Evolutionary conservation across 306 rosid genomes (phyloP), one percentile per base, ranked within the genome.

Genomic region (Castanea mollissima): DNA sequence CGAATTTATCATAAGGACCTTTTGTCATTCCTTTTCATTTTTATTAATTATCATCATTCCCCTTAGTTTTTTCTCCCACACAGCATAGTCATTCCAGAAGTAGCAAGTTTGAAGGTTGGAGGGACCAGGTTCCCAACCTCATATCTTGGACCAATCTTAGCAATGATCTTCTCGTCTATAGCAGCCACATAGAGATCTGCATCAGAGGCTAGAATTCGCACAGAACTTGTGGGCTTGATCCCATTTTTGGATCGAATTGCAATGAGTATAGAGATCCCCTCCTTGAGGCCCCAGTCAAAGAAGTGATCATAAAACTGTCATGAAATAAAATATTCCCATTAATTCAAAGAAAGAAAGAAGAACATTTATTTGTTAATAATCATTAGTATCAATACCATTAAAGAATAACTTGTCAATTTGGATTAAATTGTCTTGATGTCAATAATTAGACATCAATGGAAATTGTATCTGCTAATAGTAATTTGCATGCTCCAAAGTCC

Each of bases 261-360:
- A 41, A 57, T 59, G 68, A 83, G 51, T 20, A 73, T 73, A 35
- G 31, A 69, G 44, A 80, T 76, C 10, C 16, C 60, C 55, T 79
- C 82, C 77, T 82, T 83, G 46, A 74, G 56, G 52, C 84, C 76
- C 89, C 83, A 83, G 4, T 73, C 78, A 12, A 86, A 49, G 16
- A 86, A 75, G 35, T 86, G 89, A n/a, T 86, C 89, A 31, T 86
- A 82, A 74, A 82, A 86, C 89, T 86, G 78, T 29, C 78, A 77
- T 29, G 7, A 1, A 59, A 59, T 10, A 23, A 59, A 59, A 23
- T 12, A 59, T 59, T 59, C 14, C 4, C 18, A 59, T 59, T 23
- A 59, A 21, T 59, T 59, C 18, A 20, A 7, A n/a, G 5, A 68
- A 21, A 78, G 15, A 78, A 35, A 11, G 31, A 59, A 59, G 16